These are phyloP conservation scores for Phanerodontia chrysosporium DNA, from an alignment of 768 basidiomycete genomes.

Conservation along the genomic window DNA sequence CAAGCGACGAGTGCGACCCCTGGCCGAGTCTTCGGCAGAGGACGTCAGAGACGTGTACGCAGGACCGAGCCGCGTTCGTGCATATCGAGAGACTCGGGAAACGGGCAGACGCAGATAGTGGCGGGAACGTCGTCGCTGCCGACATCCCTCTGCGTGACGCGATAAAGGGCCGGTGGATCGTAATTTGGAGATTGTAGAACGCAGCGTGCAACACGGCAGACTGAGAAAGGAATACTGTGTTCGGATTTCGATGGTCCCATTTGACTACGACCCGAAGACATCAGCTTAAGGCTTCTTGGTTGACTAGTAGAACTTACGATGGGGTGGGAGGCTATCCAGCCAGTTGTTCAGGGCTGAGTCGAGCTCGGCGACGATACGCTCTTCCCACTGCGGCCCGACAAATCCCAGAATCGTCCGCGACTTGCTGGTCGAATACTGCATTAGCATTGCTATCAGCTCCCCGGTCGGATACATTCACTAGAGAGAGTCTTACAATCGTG, in stretches of 20 bases:
- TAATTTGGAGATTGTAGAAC: constrained; percentile 54
- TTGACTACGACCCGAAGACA: constrained; percentile 12
- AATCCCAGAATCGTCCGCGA: constrained; percentile 32
- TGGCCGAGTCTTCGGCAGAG: constrained; percentile 14
- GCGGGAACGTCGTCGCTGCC: constrained; percentile 36
- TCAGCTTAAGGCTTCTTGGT: neutral
- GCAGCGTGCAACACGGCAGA: constrained; percentile 34
- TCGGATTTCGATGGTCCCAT: constrained; percentile 19
- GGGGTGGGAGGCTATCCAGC: constrained; percentile 54
- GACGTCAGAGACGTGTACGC: constrained; percentile 64
- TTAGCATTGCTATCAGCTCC: neutral
- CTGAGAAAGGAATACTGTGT: constrained; percentile 26
- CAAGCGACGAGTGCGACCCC: constrained; percentile 1
- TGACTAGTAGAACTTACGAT: constrained; percentile 31
- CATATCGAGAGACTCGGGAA: constrained; percentile 70
- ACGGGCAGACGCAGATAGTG: neutral
- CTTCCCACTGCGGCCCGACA: constrained; percentile 38
- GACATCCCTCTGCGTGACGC: constrained; percentile 53
- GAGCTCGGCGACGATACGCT: constrained; percentile 52
- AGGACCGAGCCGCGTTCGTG: constrained; percentile 78
- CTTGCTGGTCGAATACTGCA: constrained; percentile 44
- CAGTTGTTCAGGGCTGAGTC: constrained; percentile 60
- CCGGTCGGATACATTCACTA: no score
- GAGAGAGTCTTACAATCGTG: constrained; percentile 47
- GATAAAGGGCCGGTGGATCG: constrained; percentile 78